A percentile compares a stretch with the other conserved stretches of the same genome.
These are phyloP conservation scores for Eucalyptus coolabah DNA, from an alignment of 345 rosid species.

Conservation along the genomic window DNA sequence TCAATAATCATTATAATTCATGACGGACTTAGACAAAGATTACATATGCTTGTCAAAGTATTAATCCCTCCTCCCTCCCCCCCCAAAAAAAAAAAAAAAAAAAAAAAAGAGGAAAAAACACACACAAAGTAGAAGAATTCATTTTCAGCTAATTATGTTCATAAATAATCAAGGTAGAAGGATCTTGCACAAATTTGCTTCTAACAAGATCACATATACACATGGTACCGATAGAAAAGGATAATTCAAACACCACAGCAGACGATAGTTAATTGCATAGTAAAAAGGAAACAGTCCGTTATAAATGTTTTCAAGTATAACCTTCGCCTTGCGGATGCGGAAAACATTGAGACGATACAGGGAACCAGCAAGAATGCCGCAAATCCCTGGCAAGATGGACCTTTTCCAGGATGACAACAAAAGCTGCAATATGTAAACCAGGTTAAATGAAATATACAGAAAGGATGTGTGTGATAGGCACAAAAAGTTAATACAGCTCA, in stretches of 20 bases:
- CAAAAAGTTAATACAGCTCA: background rate
- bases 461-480: background rate
- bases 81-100: background rate
- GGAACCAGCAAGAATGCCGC: constrained; percentile 88
- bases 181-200: background rate
- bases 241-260: background rate
- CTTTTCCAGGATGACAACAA: constrained; percentile 82
- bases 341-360: constrained; percentile 71
- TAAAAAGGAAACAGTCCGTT: background rate
- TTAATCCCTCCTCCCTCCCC: background rate
- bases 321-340: constrained; percentile 84
- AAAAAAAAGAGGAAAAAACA: background rate
- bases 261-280: background rate
- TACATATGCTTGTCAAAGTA: background rate
- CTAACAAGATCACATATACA: background rate
- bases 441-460: background rate
- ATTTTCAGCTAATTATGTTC: background rate
- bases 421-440: constrained; percentile 47
- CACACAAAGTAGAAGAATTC: background rate
- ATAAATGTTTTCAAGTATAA: background rate
- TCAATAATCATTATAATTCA: background rate
- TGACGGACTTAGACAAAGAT: background rate
- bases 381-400: constrained; percentile 68
- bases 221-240: background rate
- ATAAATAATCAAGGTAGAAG: background rate